Conservation (phyloP, 2,329 filamentous ascomycete species). For the Alternaria sp. region DNA sequence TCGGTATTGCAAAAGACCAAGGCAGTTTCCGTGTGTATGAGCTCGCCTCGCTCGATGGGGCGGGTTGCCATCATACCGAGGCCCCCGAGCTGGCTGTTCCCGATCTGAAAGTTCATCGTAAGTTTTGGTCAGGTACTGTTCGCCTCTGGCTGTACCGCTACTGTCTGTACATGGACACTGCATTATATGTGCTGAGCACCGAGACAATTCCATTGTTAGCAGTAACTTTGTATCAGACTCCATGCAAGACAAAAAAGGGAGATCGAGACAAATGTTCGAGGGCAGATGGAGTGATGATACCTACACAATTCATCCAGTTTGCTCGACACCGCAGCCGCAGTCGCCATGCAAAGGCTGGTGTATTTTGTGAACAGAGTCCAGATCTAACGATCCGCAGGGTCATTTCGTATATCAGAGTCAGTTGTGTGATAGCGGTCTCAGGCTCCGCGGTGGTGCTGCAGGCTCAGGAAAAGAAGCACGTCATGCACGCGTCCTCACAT, state of each 20-base stretch:
- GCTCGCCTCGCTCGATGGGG: no score
- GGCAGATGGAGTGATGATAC: neutral
- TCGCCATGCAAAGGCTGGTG: neutral
- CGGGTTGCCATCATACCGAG: no score
- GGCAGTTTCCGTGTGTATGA: no score
- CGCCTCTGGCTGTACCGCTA: neutral
- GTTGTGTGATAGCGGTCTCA: neutral
- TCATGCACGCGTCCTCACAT: conserved; percentile 1
- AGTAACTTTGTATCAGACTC: neutral
- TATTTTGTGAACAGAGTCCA: neutral
- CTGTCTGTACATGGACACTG: neutral
- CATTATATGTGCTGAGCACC: neutral
- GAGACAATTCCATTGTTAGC: neutral
- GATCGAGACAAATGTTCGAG: neutral
- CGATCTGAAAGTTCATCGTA: neutral
- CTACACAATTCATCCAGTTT: neutral
- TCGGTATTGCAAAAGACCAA: no score
- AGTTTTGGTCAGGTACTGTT: no score
- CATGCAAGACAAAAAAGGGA: neutral
- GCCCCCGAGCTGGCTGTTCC: neutral
- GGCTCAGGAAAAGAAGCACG: neutral
- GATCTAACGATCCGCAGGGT: neutral
- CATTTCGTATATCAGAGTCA: neutral
- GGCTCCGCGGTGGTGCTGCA: neutral
- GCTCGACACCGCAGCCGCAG: neutral